These are phyloP conservation scores for Achaetomiella virescens DNA, from an alignment of 495 filamentous ascomycete species.

Conservation along the genomic window DNA sequence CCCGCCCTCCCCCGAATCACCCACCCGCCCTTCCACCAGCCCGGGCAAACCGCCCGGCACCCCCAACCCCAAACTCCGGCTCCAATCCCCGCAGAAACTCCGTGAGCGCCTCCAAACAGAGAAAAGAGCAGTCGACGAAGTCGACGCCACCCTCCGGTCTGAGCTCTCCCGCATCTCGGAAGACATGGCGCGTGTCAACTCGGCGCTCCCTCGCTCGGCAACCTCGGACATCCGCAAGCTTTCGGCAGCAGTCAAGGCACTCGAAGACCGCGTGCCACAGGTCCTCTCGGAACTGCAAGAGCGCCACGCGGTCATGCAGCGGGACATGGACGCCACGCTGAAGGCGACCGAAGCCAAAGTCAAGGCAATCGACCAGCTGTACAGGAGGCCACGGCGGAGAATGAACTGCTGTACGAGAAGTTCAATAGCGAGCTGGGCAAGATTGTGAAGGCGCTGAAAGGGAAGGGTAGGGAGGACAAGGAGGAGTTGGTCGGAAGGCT, in stretches of 20 bases:
- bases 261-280: constrained; percentile 60
- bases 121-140: constrained; percentile 62
- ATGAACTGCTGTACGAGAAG: constrained; percentile 86
- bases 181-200: constrained; percentile 64
- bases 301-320: constrained; percentile 55
- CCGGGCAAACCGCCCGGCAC: constrained; percentile 26
- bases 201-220: constrained; percentile 33
- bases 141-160: constrained; percentile 59
- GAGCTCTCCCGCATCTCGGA: constrained; percentile 79
- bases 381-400: constrained; percentile 84
- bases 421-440: constrained; percentile 87
- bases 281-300: constrained; percentile 55
- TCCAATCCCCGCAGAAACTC: constrained; percentile 89
- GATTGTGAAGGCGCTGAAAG: constrained; percentile 65
- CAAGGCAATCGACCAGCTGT: constrained; percentile 79
- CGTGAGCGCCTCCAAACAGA: constrained; percentile 82
- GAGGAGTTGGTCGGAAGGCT: constrained; percentile 65
- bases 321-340: constrained; percentile 63
- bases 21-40: constrained; percentile 31
- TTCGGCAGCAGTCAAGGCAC: constrained; percentile 48
- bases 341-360: constrained; percentile 69
- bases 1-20: constrained; percentile 20
- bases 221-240: constrained; percentile 44
- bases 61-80: constrained; percentile 61
- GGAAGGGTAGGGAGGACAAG: constrained; percentile 63